phyloP scores from a whole-genome alignment of 208 protist genomes.

The Acanthamoeba sp. region DNA sequence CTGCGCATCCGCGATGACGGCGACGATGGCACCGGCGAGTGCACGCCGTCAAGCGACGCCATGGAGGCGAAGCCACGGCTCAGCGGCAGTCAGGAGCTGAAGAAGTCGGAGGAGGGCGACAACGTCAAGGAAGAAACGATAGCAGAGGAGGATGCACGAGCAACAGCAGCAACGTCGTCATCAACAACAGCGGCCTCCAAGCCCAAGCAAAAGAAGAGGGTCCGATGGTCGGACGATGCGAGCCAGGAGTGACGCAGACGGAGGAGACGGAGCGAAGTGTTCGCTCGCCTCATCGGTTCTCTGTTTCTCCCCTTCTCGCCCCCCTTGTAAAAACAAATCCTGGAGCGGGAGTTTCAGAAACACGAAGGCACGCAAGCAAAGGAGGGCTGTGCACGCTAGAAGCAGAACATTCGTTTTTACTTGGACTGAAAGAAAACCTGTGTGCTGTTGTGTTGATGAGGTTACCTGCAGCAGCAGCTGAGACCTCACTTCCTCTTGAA shows the following conservation, averaged over 20 bases:
- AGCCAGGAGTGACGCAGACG: background rate
- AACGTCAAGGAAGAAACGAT: background rate
- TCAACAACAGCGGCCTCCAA: background rate
- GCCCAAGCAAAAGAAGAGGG: conserved; percentile 14
- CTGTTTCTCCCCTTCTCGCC: background rate
- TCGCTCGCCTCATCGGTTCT: conserved; percentile 11
- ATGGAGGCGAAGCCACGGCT: background rate
- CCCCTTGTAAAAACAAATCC: background rate
- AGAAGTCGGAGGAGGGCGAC: conserved; percentile 41
- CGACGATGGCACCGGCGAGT: background rate
- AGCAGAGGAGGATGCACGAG: no score
- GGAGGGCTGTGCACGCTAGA: no score
- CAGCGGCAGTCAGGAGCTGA: conserved; percentile 32
- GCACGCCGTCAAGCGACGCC: background rate
- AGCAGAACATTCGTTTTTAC: no score
- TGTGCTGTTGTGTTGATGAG: no score
- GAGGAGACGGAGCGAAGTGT: conserved; percentile 32
- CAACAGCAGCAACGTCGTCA: background rate
- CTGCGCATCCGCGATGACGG: background rate
- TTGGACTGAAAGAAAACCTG: no score
- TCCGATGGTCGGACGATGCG: conserved; percentile 34
- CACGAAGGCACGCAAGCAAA: no score
- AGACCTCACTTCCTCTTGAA: no score
- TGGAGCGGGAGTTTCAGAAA: background rate
- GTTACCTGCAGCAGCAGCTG: no score